Evolutionary conservation across 768 basidiomycete species (phyloP).

Genomic region (Tephrocybe sp.): DNA sequence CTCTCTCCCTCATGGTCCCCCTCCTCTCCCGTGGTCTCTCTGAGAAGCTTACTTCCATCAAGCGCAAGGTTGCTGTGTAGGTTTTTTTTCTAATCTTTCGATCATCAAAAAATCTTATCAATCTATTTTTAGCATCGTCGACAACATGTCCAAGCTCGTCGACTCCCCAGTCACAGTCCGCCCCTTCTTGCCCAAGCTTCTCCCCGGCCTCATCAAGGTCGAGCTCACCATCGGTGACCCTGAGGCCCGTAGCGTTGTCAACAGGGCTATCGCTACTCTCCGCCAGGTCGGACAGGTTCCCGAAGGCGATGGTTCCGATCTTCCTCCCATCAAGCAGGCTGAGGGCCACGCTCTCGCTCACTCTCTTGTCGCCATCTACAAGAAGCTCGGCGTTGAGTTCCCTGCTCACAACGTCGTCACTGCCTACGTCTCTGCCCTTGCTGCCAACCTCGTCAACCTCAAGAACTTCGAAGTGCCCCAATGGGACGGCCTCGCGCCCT

Average conservation of each 20-base stretch:
- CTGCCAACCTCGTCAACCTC: conserved; percentile 82
- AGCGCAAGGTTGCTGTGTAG: conserved; percentile 96
- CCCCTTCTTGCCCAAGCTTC: conserved; percentile 94
- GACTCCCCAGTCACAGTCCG: conserved; percentile 94
- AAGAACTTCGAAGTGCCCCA: conserved; percentile 91
- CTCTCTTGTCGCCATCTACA: conserved; percentile 76
- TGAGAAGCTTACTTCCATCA: conserved; percentile 94
- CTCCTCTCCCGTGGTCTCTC: conserved; percentile 89
- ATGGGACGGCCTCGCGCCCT: conserved; percentile 83
- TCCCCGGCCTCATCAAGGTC: conserved; percentile 95
- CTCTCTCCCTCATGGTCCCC: conserved; percentile 97
- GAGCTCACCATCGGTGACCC: conserved; percentile 95
- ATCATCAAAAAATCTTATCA: conserved; percentile 13
- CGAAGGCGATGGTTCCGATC: conserved; percentile 85
- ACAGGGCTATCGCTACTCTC: conserved; percentile 91
- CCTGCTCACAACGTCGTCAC: conserved; percentile 57
- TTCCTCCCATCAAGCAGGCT: conserved; percentile 79
- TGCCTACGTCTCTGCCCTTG: conserved; percentile 76
- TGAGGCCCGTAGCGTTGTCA: conserved; percentile 92
- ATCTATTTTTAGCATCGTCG: conserved; percentile 67
- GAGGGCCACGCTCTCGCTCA: conserved; percentile 68
- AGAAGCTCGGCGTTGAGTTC: conserved; percentile 68
- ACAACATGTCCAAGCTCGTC: conserved; percentile 99
- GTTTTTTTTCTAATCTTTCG: conserved; percentile 27
- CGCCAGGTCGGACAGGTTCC: conserved; percentile 94